Evolutionary conservation across 306 rosid genomes (phyloP).

Genomic region (Arachis stenosperma): DNA sequence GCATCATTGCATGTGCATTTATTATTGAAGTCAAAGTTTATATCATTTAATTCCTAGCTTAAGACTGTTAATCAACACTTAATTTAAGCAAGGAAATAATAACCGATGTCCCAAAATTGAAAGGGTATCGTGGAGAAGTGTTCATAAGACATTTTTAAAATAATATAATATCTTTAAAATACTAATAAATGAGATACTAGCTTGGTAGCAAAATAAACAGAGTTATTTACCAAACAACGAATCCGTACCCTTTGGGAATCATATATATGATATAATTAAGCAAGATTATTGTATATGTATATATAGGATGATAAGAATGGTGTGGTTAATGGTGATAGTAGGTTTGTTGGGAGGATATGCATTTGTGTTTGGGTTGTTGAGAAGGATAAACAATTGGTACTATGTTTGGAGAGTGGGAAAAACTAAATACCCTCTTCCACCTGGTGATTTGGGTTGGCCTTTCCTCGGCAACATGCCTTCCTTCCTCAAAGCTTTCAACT

Average conservation of each 20-base stretch:
- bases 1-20: background rate
- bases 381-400: constrained; percentile 60
- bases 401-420: constrained; percentile 39
- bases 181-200: no score
- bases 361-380: constrained; percentile 46
- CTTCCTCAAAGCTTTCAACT: constrained; percentile 46
- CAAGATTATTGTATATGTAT: no score
- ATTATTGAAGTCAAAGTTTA: constrained; percentile 13
- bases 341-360: constrained; percentile 49
- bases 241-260: no score
- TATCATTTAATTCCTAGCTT: background rate
- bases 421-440: constrained; percentile 44
- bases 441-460: constrained; percentile 56
- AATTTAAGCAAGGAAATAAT: no score
- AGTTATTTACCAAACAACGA: no score
- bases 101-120: no score
- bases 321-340: constrained; percentile 29
- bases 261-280: no score
- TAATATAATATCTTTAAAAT: no score
- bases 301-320: constrained; percentile 1
- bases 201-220: no score
- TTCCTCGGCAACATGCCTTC: constrained; percentile 45
- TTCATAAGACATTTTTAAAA: no score
- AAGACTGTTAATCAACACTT: background rate
- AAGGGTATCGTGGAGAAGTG: no score